Conservation (phyloP, 805 yeast species). For the Teunomyces stri region DNA sequence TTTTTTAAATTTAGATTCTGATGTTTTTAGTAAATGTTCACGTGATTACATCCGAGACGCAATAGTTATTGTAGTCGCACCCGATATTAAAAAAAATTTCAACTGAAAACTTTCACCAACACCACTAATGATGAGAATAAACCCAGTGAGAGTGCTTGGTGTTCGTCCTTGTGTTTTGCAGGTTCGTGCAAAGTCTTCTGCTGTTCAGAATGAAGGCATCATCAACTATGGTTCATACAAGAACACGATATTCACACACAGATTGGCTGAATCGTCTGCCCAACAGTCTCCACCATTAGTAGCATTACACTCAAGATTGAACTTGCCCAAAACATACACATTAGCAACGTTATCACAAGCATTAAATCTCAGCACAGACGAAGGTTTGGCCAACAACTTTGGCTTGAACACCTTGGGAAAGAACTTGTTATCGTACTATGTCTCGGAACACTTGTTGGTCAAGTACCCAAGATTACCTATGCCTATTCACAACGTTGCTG, state of each 20-base stretch:
- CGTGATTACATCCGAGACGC: constrained; percentile 1
- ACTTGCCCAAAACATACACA: constrained; percentile 55
- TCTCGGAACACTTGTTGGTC: constrained; percentile 66
- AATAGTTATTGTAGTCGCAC: background rate
- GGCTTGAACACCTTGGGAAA: constrained; percentile 84
- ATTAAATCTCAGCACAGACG: constrained; percentile 54
- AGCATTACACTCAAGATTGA: constrained; percentile 75
- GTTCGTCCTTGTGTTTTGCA: background rate
- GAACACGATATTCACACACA: constrained; percentile 40
- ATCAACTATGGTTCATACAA: constrained; percentile 41
- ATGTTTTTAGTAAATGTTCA: background rate
- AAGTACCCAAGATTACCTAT: constrained; percentile 90
- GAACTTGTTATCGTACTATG: constrained; percentile 70
- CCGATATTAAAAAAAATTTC: background rate
- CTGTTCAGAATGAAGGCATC: constrained; percentile 9
- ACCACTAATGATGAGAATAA: constrained; percentile 6
- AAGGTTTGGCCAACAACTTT: constrained; percentile 60
- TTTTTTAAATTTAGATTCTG: background rate
- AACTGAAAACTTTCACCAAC: constrained; percentile 8
- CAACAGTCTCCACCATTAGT: constrained; percentile 67
- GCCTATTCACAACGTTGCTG: constrained; percentile 69
- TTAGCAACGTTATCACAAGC: constrained; percentile 76
- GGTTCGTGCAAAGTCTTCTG: background rate
- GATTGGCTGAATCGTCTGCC: constrained; percentile 46
- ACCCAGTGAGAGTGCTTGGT: constrained; percentile 2